A percentile compares a stretch with the other conserved stretches of the same genome.
Conservation (phyloP, 83 land plant genomes). For the Isoetes engelmannii region DNA sequence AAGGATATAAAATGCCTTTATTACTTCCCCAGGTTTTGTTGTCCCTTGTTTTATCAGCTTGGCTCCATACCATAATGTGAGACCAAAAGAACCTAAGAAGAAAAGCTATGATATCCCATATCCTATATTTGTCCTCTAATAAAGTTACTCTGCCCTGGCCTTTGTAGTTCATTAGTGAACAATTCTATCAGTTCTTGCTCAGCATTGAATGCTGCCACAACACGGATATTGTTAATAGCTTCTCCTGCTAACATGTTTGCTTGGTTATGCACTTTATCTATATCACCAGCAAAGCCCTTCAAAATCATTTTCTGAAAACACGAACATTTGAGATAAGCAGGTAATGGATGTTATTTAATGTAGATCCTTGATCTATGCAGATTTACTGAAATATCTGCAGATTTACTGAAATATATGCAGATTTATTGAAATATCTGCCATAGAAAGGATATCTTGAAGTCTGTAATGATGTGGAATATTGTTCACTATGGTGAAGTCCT, state of each 20-base stretch:
- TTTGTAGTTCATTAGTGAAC: constrained; percentile 11
- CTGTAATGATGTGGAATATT: constrained; percentile 76
- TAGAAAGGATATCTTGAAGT: constrained; percentile 93
- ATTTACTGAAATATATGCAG: neutral
- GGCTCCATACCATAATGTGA: constrained; percentile 26
- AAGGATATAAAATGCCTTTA: constrained; percentile 18
- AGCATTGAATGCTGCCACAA: constrained; percentile 16
- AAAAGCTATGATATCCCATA: constrained; percentile 26
- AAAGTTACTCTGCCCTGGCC: constrained; percentile 3
- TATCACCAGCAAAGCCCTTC: too few species aligned
- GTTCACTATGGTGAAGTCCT: constrained; percentile 60
- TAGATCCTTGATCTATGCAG: neutral
- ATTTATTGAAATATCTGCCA: neutral
- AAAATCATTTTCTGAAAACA: too few species aligned
- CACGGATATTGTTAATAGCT: neutral
- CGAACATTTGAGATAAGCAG: too few species aligned
- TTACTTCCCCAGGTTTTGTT: constrained; percentile 12
- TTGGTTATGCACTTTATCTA: too few species aligned
- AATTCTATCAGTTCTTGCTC: constrained; percentile 8
- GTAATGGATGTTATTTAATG: neutral
- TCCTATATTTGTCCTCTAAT: constrained; percentile 21
- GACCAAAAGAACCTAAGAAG: constrained; percentile 18
- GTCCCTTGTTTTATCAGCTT: constrained; percentile 15
- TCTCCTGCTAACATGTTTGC: constrained; percentile 11
- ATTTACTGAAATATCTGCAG: neutral